Base-by-base conservation (phyloP, 495 filamentous ascomycete species). In the Acidiella bohemica region DNA sequence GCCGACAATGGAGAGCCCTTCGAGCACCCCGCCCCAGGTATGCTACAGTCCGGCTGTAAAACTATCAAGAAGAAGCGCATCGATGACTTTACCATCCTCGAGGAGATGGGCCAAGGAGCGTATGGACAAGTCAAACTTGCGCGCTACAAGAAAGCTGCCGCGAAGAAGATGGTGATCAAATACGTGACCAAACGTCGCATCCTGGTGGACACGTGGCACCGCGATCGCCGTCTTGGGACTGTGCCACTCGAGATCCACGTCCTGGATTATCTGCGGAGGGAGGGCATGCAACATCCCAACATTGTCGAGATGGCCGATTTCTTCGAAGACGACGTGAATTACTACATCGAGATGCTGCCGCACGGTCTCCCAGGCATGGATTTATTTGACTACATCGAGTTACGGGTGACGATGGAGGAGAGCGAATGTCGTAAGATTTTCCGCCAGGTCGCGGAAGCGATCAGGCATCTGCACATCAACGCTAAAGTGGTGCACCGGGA, bases 271-370 rank as follows among this genome's bases (percentile, higher is more conserved):
- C 75, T 99, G 1, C 76, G 85, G 22, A 71, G 81, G 4, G 85
- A 93, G 47, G 87, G 82, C 19, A 66, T 87, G 27, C 79, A 74
- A 51, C 90, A 99, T 54, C 81, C 85, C 18, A 96, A 96, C 53
- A 94, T 99, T 44, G 84, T 99, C 20, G 90, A 96, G 63, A 96
- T 99, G 92, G 75, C 80, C 25, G 87, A 92, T 43, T 99, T 96
- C 62, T 99, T 99, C 56, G 90, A 99, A 57, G 92, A 99, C 41
- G 84, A 93, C 44, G 66, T 85, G 55, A 96, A 99, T 52, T 99
- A 99, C 57, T 96, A 99, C 54, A 99, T 99, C 51, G 92, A 96
- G 55, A 97, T 96, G 90, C 67, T 82, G 5, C 90, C 90, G 10
- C 90, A 97, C 49, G 90, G 90, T 5, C 69, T 95, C 6, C 90